Conservation (phyloP, 345 rosid species). For the Gossypium sturtianum region DNA sequence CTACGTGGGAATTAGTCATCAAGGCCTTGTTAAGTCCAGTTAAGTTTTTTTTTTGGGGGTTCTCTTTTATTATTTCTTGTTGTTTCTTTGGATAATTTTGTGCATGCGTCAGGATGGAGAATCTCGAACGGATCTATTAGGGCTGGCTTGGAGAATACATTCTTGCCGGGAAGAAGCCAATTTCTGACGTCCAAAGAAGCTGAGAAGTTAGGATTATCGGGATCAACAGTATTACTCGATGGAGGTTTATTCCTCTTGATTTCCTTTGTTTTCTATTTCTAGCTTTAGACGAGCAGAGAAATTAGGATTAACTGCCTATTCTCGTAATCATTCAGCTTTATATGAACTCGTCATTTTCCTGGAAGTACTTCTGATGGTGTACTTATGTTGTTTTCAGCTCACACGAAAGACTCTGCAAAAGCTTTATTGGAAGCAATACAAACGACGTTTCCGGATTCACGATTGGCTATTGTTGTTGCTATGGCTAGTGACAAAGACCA, state of each 20-base stretch:
- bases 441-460: slow-evolving; percentile 47
- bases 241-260: slow-evolving; percentile 51
- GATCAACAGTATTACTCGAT: slow-evolving; percentile 72
- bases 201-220: slow-evolving; percentile 48
- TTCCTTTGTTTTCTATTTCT: background rate
- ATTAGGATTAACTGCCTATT: background rate
- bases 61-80: background rate
- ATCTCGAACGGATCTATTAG: slow-evolving; percentile 61
- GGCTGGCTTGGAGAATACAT: slow-evolving; percentile 67
- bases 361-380: slow-evolving; percentile 4
- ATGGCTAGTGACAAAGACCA: slow-evolving; percentile 96
- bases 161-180: slow-evolving; percentile 81
- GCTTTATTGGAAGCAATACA: slow-evolving; percentile 56
- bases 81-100: slow-evolving; percentile 11
- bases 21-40: slow-evolving; percentile 5
- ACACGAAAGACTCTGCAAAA: slow-evolving; percentile 86
- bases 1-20: background rate
- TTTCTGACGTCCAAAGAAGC: slow-evolving; percentile 57
- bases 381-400: slow-evolving; percentile 47
- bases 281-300: background rate
- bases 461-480: slow-evolving; percentile 58
- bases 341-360: background rate
- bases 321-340: background rate
- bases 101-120: slow-evolving; percentile 50
- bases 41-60: background rate